Base-by-base conservation (phyloP, 139 green algal species). In the Picochlorum sp. region DNA sequence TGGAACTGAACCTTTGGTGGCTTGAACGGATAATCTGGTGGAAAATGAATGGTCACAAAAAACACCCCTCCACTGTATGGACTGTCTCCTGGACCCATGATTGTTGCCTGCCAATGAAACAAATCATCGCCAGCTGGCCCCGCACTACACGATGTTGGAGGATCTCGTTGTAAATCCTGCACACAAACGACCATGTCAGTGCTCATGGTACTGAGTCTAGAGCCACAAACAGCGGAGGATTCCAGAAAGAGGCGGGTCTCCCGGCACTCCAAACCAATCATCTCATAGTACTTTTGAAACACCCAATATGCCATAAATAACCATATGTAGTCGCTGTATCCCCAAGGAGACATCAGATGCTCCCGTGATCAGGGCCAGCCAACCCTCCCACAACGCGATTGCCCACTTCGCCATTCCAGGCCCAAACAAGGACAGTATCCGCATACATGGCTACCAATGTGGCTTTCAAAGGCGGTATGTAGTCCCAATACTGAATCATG, bases 11-110 rank as follows among this genome's bases (percentile, higher is more conserved):
- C 91, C 80, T 95, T 95, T 24, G 87, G 87, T 38, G 86, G 85
- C 78, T 98, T 98, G 86, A 98, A 98, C 8, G 90, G 90, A 69
- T 97, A 97, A 73, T 97, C 90, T 16, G 86, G 85, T 38, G 89
- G 88, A 73, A 98, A 98, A 73, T 97, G 89, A 60, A 98, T 98
- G 54, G 76, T 83, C 26, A 96, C 84, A 68, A 97, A 95, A 71
- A 98, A 98, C 8, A 97, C 88, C 24, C 90, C 92, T 21, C 92
- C 92, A 11, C 85, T 74, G 68, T 95, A 98, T 6, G 92, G 92
- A 69, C 80, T 91, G 68, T 98, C 92, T 41, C 61, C 69, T 21
- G 83, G 83, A 13, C 83, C 83, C 83, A 89, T 89, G 45, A 89
- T 89, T 49, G 83, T 89, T 34, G 83, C 83, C 79, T 91, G 84